Evolutionary conservation across 1,284 basidiomycete genomes (phyloP).

Genomic region (Mycena sp.): DNA sequence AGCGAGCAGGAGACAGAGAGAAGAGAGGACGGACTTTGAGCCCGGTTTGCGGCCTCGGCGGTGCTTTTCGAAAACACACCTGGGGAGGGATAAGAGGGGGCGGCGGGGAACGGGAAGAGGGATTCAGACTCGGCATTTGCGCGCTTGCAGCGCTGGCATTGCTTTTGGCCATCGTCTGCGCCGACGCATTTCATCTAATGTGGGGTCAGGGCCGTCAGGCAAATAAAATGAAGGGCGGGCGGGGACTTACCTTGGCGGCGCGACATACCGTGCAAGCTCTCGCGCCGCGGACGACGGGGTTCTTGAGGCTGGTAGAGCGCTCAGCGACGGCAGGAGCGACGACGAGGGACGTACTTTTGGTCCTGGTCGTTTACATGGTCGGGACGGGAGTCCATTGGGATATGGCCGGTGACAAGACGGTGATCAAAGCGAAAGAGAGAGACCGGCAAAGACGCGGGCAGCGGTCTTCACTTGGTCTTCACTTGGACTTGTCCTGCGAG

Average conservation of each 20-base stretch:
- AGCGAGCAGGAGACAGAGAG: slow-evolving; percentile 21
- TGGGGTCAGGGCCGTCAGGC: slow-evolving; percentile 27
- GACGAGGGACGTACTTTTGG: slow-evolving; percentile 31
- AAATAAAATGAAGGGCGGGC: slow-evolving; percentile 27
- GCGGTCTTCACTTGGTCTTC: too few species aligned
- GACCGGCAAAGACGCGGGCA: too few species aligned
- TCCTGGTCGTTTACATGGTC: slow-evolving; percentile 23
- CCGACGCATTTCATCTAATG: slow-evolving; percentile 92
- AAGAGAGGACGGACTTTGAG: slow-evolving; percentile 79
- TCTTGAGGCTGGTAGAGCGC: slow-evolving; percentile 46
- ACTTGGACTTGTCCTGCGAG: too few species aligned
- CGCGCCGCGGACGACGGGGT: slow-evolving; percentile 75
- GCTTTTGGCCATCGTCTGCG: slow-evolving; percentile 79
- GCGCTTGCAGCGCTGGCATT: slow-evolving; percentile 82
- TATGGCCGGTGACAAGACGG: slow-evolving; percentile 24
- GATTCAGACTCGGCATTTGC: slow-evolving; percentile 65
- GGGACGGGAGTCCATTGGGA: slow-evolving; percentile 12
- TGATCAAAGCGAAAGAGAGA: slow-evolving; percentile 17
- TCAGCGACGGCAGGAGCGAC: slow-evolving; percentile 20
- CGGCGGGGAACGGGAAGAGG: too few species aligned
- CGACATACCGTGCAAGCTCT: slow-evolving; percentile 85
- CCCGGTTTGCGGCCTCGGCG: slow-evolving; percentile 87
- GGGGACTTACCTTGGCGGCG: slow-evolving; percentile 71
- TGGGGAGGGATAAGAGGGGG: too few species aligned
- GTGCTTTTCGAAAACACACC: slow-evolving; percentile 83